phyloP scores from a whole-genome alignment of 1,139 yeast species.

The Saccharomyces pastorianus region DNA sequence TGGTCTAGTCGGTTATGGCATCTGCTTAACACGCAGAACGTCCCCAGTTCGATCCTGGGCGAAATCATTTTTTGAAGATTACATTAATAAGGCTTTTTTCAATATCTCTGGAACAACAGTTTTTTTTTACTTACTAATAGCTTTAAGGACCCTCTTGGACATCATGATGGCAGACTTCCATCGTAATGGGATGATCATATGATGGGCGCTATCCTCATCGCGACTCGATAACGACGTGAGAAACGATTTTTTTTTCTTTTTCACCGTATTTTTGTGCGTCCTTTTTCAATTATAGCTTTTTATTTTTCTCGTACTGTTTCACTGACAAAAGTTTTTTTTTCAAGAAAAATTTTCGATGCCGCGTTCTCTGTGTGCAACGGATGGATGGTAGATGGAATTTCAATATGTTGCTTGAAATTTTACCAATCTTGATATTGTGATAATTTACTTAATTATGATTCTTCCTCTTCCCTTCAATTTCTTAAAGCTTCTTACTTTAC shows the following conservation, averaged over 20 bases:
- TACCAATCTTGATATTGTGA: not conserved
- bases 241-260: not conserved
- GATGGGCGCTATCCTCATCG: not conserved
- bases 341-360: not conserved
- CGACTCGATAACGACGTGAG: not conserved
- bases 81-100: not conserved
- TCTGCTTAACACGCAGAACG: slow-evolving; percentile 99
- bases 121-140: not conserved
- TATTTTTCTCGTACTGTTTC: not conserved
- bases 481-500: not conserved
- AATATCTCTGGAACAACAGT: not conserved
- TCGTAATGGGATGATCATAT: not conserved
- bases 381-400: not conserved
- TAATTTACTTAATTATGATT: not conserved
- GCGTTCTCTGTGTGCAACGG: slow-evolving; percentile 1
- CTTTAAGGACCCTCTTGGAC: not conserved
- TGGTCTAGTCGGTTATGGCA: slow-evolving; percentile 99
- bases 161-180: not conserved
- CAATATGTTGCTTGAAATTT: not conserved
- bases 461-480: not conserved
- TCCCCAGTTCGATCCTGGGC: slow-evolving; percentile 99
- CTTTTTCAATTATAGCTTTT: not conserved
- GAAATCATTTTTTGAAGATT: slow-evolving; percentile 52
- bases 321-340: not conserved
- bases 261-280: not conserved